phyloP scores from a whole-genome alignment of 257 asterid genomes.

The Penstemon davidsonii region DNA sequence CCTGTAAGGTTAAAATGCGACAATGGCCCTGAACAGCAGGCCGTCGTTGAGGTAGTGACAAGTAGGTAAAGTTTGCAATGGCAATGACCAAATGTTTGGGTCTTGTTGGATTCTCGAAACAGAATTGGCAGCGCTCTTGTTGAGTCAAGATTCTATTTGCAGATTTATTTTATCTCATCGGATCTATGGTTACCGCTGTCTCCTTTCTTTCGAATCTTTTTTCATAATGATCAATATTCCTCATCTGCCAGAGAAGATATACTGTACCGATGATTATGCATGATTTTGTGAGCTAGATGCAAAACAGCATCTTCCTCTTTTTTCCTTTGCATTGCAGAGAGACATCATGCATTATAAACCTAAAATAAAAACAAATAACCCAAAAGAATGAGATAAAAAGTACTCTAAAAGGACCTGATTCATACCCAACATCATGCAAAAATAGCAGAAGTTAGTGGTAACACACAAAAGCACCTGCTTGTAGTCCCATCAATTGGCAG shows the following conservation, averaged over 20 bases:
- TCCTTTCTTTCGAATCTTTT: conserved; percentile 60
- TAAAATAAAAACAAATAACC: conserved; percentile 29
- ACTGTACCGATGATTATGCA: conserved; percentile 59
- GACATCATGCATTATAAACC: conserved; percentile 65
- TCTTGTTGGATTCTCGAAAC: conserved; percentile 83
- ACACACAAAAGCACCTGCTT: conserved; percentile 55
- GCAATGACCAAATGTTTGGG: conserved; percentile 84
- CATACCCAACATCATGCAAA: not conserved
- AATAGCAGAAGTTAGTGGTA: not conserved
- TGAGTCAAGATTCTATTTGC: conserved; percentile 68
- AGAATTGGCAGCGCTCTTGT: conserved; percentile 87
- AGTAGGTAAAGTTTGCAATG: conserved; percentile 82
- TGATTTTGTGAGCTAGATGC: conserved; percentile 78
- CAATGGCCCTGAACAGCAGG: conserved; percentile 85
- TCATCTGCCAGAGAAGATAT: conserved; percentile 75
- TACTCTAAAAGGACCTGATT: not conserved
- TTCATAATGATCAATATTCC: conserved; percentile 88
- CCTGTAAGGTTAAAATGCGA: conserved; percentile 89
- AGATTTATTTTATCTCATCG: conserved; percentile 45
- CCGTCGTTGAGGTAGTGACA: conserved; percentile 74
- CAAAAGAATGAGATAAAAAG: conserved; percentile 22
- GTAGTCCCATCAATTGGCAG: conserved; percentile 60
- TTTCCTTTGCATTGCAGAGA: conserved; percentile 62
- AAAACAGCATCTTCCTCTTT: conserved; percentile 81
- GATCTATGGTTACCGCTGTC: conserved; percentile 43